Percentiles rank a stretch among this genome's conserved stretches.
Conservation (phyloP, 371 early-diverging fungal species). For the Mortierella sp. region DNA sequence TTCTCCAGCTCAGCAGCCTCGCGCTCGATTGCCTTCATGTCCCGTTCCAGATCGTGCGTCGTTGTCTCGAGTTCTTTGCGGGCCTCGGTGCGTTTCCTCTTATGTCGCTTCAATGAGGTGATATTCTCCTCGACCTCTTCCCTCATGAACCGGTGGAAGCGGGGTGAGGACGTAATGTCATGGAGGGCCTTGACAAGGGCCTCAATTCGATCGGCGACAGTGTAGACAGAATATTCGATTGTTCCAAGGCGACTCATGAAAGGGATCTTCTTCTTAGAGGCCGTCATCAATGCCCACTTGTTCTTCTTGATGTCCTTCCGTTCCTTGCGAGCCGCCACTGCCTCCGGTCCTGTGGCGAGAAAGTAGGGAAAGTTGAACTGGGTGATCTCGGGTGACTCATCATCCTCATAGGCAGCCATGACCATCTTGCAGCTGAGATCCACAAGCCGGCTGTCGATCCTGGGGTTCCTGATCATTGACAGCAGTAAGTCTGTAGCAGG, state of each 20-base stretch:
- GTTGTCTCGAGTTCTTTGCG: conserved; percentile 46
- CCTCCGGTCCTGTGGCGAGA: conserved; percentile 42
- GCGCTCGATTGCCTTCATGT: conserved; percentile 48
- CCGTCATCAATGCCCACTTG: conserved; percentile 17
- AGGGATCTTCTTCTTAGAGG: conserved; percentile 16
- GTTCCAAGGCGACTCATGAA: conserved; percentile 30
- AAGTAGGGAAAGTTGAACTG: conserved; percentile 45
- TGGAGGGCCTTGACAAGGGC: conserved; percentile 52
- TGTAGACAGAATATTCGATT: conserved; percentile 44
- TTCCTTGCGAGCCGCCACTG: conserved; percentile 9
- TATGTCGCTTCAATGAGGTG: conserved; percentile 43
- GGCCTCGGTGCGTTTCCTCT: conserved; percentile 45
- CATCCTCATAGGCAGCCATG: conserved; percentile 45
- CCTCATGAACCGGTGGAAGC: conserved; percentile 54
- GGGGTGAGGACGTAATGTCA: conserved; percentile 46
- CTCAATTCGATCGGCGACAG: conserved; percentile 46
- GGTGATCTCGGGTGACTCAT: conserved; percentile 23
- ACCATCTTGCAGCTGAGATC: conserved; percentile 52
- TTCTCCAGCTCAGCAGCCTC: conserved; percentile 43
- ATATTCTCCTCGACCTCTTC: conserved; percentile 55
- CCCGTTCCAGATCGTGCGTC: conserved; percentile 42
- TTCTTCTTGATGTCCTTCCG: conserved; percentile 38
- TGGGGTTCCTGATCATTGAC: conserved; percentile 50
- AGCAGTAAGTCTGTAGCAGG: conserved; percentile 28
- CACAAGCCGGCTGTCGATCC: conserved; percentile 42